Evolutionary conservation across 2,329 filamentous ascomycete species (phyloP).

Genomic region (Penicillium sp.): DNA sequence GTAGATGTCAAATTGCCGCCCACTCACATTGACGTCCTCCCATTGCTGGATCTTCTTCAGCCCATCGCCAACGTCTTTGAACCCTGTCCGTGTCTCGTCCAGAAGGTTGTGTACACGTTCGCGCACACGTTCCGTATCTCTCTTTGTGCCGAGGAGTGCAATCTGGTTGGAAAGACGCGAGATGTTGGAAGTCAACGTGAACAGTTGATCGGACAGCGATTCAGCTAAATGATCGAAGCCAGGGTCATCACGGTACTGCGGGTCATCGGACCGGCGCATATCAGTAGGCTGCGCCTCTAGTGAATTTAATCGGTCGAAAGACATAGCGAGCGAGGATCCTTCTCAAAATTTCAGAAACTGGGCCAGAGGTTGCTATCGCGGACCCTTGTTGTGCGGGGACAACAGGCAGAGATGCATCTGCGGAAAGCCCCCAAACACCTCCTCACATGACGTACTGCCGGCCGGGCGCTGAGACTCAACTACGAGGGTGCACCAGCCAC

Average conservation of each 20-base stretch:
- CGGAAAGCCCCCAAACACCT: slow-evolving; percentile 19
- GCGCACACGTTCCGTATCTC: slow-evolving; percentile 83
- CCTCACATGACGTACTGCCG: slow-evolving; percentile 25
- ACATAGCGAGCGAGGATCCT: slow-evolving; percentile 54
- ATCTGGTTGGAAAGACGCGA: slow-evolving; percentile 79
- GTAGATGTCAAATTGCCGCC: background rate
- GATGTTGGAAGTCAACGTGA: slow-evolving; percentile 82
- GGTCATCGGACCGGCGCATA: slow-evolving; percentile 62
- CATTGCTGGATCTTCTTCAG: slow-evolving; percentile 85
- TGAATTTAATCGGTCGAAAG: slow-evolving; percentile 78
- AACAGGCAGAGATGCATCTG: slow-evolving; percentile 10
- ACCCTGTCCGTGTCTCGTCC: slow-evolving; percentile 77
- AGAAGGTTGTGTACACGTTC: slow-evolving; percentile 84
- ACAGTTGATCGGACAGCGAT: slow-evolving; percentile 79
- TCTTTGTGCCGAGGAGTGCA: slow-evolving; percentile 76
- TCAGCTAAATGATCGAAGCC: slow-evolving; percentile 81
- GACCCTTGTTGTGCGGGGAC: too few species aligned
- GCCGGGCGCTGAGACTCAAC: slow-evolving; percentile 9
- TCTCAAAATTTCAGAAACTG: slow-evolving; percentile 3
- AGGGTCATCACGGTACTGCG: slow-evolving; percentile 81
- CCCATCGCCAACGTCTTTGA: slow-evolving; percentile 88
- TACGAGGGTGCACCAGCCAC: slow-evolving; percentile 7
- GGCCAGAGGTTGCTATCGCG: background rate
- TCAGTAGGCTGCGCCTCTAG: slow-evolving; percentile 73
- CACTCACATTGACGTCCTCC: slow-evolving; percentile 71